Percentiles rank a stretch among this genome's conserved stretches.
These are phyloP conservation scores for Russula virescens DNA, from an alignment of 768 basidiomycete species.

Conservation along the genomic window DNA sequence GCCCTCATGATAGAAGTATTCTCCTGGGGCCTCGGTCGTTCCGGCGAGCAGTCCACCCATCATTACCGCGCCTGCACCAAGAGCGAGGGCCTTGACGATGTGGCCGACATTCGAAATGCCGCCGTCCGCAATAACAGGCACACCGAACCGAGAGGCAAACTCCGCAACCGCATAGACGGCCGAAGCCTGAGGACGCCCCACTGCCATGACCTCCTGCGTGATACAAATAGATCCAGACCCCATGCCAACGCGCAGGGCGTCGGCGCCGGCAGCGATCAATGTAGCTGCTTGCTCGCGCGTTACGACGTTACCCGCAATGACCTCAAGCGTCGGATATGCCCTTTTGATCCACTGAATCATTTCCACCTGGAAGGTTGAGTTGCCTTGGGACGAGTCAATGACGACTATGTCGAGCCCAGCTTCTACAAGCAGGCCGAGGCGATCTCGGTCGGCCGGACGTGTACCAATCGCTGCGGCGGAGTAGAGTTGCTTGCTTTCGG, in stretches of 20 bases:
- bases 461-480: slow-evolving; percentile 96
- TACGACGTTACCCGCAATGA: slow-evolving; percentile 97
- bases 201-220: slow-evolving; percentile 99
- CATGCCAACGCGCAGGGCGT: slow-evolving; percentile 96
- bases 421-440: slow-evolving; percentile 79
- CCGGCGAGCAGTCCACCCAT: slow-evolving; percentile 97
- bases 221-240: slow-evolving; percentile 98
- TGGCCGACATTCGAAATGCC: slow-evolving; percentile 95
- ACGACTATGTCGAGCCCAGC: slow-evolving; percentile 95
- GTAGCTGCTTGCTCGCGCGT: slow-evolving; percentile 95
- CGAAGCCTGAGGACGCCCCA: slow-evolving; percentile 95
- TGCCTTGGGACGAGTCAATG: slow-evolving; percentile 95
- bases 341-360: slow-evolving; percentile 93
- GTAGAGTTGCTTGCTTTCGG: slow-evolving; percentile 89
- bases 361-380: slow-evolving; percentile 88
- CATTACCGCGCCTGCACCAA: slow-evolving; percentile 97
- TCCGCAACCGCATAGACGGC: slow-evolving; percentile 97
- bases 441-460: slow-evolving; percentile 78
- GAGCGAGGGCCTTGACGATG: slow-evolving; percentile 91
- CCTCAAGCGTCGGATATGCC: slow-evolving; percentile 79
- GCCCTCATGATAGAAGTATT: slow-evolving; percentile 99
- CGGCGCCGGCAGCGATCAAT: slow-evolving; percentile 91
- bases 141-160: slow-evolving; percentile 87
- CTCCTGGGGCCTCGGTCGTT: slow-evolving; percentile 94
- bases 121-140: slow-evolving; percentile 96